These are phyloP conservation scores for Stephanodiscus minutulus DNA, from an alignment of 108 stramenopile species.

Conservation along the genomic window DNA sequence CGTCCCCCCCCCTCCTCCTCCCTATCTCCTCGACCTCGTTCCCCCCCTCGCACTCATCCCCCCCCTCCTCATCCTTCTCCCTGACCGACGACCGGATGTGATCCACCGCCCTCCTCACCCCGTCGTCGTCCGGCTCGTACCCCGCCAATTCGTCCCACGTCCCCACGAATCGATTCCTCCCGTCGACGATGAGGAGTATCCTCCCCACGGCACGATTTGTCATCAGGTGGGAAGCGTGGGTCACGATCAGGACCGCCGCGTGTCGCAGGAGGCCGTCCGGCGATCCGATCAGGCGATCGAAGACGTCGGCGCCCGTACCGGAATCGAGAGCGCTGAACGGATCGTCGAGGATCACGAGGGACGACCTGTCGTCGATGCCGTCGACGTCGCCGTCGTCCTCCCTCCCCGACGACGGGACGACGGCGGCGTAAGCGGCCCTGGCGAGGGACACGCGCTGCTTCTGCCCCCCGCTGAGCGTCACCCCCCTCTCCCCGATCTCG, in stretches of 20 bases:
- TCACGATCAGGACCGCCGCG: constrained; percentile 80
- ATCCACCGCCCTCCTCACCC: constrained; percentile 60
- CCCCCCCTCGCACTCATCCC: background rate
- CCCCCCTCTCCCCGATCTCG: constrained; percentile 95
- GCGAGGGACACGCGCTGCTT: constrained; percentile 79
- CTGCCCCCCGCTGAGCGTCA: constrained; percentile 89
- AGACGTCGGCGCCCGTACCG: constrained; percentile 73
- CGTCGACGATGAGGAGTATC: constrained; percentile 72
- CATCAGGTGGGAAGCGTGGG: constrained; percentile 87
- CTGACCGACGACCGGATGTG: constrained; percentile 70
- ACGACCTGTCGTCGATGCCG: too few relatives aligned
- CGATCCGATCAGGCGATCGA: constrained; percentile 62
- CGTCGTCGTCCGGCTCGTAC: constrained; percentile 49
- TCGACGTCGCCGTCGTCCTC: too few relatives aligned
- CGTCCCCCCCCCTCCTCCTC: constrained; percentile 12
- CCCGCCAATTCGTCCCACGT: constrained; percentile 68
- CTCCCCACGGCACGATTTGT: constrained; percentile 58
- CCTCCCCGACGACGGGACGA: too few relatives aligned
- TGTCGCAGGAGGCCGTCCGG: constrained; percentile 47
- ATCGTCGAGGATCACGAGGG: constrained; percentile 86
- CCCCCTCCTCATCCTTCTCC: constrained; percentile 38
- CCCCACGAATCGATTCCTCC: constrained; percentile 66
- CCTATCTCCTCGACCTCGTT: background rate
- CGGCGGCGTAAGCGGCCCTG: constrained; percentile 80
- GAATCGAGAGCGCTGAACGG: constrained; percentile 93